Percentiles rank a stretch among this genome's conserved stretches.
These are phyloP conservation scores for Penicillium taxi DNA, from an alignment of 495 filamentous ascomycete genomes.

Conservation along the genomic window DNA sequence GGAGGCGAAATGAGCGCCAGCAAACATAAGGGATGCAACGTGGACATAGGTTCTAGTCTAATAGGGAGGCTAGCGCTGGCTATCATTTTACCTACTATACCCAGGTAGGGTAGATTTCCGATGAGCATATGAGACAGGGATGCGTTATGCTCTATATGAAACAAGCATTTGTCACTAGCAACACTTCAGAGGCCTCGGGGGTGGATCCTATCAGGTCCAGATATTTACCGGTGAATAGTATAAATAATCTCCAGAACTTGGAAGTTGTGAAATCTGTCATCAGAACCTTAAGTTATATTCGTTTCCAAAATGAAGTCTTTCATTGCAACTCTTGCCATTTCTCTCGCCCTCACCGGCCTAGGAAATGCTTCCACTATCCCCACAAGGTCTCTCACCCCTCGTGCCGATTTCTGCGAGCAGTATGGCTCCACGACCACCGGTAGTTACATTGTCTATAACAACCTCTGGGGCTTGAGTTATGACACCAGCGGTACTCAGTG, in stretches of 20 bases:
- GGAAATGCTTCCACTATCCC: constrained; percentile 28
- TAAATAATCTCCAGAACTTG: no score
- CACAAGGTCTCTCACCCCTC: constrained; percentile 28
- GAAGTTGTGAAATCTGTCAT: no score
- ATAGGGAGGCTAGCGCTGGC: no score
- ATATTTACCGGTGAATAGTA: no score
- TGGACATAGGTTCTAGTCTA: no score
- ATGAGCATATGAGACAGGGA: constrained; percentile 15
- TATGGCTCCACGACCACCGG: constrained; percentile 38
- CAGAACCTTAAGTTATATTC: no score
- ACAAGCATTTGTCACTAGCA: no score
- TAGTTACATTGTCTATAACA: constrained; percentile 47
- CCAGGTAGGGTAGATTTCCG: constrained; percentile 14
- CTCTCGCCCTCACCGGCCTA: constrained; percentile 24
- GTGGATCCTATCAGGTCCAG: no score
- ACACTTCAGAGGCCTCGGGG: no score
- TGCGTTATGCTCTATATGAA: constrained; percentile 17
- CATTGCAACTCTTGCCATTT: constrained; percentile 16
- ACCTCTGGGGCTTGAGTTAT: constrained; percentile 43
- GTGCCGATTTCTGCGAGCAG: constrained; percentile 44
- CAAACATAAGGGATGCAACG: no score
- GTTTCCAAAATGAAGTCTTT: constrained; percentile 31
- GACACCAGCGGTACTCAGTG: constrained; percentile 49
- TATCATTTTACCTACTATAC: constrained; percentile 2
- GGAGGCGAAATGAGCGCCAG: no score